A percentile compares a stretch with the other conserved stretches of the same genome.
phyloP scores from a whole-genome alignment of 345 rosid species.

The Citrus maxima region DNA sequence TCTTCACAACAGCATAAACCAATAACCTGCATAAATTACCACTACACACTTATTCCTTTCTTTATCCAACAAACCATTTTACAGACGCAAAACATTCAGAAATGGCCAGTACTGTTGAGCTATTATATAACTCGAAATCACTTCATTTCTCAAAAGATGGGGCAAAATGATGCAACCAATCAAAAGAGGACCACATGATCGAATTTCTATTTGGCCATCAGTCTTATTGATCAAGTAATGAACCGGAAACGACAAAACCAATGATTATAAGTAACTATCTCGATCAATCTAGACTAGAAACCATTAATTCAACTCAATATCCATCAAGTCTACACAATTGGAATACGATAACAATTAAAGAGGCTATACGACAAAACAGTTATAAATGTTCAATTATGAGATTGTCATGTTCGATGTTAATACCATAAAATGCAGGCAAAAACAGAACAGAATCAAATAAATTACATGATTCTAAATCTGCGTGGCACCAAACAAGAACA shows the following conservation, averaged over 20 bases:
- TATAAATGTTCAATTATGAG: background rate
- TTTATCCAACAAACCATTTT: background rate
- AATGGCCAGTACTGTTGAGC: background rate
- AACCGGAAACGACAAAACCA: conserved; percentile 2
- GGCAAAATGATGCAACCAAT: background rate
- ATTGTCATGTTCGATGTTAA: conserved; percentile 1
- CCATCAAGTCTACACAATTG: background rate
- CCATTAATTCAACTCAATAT: background rate
- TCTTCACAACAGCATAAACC: background rate
- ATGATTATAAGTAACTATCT: background rate
- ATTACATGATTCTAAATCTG: background rate
- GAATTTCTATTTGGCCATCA: background rate
- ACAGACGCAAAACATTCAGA: background rate
- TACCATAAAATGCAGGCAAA: background rate
- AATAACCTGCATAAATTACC: background rate
- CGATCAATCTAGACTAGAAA: background rate
- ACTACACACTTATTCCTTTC: background rate
- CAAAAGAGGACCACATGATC: background rate
- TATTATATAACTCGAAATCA: background rate
- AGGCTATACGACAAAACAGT: background rate
- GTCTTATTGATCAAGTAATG: background rate
- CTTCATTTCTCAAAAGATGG: background rate
- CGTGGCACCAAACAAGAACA: background rate
- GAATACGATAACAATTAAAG: background rate
- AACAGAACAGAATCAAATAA: background rate